Evolutionary conservation across 2,329 filamentous ascomycete species (phyloP).

Genomic region (Nemania sp.): DNA sequence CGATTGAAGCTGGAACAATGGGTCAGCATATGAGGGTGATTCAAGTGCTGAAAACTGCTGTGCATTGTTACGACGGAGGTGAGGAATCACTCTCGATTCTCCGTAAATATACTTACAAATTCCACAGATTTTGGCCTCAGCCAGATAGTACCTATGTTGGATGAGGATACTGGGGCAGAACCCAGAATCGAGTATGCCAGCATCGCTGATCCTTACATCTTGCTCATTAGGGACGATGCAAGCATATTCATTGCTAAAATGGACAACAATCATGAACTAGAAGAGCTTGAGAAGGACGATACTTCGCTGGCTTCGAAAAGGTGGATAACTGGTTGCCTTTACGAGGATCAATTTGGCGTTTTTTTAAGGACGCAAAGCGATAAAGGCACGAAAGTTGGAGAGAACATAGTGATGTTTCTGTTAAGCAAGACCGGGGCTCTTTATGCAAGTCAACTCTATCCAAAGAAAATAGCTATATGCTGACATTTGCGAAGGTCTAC

Average conservation of each 20-base stretch:
- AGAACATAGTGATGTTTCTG: conserved; percentile 73
- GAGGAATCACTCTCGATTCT: conserved; percentile 44
- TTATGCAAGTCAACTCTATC: conserved; percentile 59
- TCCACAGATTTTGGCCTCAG: conserved; percentile 78
- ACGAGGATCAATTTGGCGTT: conserved; percentile 65
- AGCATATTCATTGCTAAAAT: conserved; percentile 80
- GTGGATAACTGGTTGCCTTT: conserved; percentile 85
- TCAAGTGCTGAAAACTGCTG: conserved; percentile 83
- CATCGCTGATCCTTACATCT: conserved; percentile 83
- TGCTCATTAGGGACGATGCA: conserved; percentile 82
- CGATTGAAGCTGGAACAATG: conserved; percentile 83
- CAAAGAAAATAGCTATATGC: background rate
- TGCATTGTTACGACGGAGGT: conserved; percentile 90
- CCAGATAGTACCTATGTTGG: conserved; percentile 90
- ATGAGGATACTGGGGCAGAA: conserved; percentile 85
- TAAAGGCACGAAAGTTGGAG: conserved; percentile 45
- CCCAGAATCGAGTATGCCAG: conserved; percentile 78
- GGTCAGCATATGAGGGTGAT: conserved; percentile 81
- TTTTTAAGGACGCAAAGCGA: conserved; percentile 52
- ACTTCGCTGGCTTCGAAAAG: conserved; percentile 62
- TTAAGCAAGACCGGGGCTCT: conserved; percentile 76
- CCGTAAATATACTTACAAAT: conserved; percentile 15
- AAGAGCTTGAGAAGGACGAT: conserved; percentile 73
- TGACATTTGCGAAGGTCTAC: conserved; percentile 63
- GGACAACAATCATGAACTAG: conserved; percentile 80